phyloP scores from a whole-genome alignment of 495 filamentous ascomycete species.

The Copromyces sp. region DNA sequence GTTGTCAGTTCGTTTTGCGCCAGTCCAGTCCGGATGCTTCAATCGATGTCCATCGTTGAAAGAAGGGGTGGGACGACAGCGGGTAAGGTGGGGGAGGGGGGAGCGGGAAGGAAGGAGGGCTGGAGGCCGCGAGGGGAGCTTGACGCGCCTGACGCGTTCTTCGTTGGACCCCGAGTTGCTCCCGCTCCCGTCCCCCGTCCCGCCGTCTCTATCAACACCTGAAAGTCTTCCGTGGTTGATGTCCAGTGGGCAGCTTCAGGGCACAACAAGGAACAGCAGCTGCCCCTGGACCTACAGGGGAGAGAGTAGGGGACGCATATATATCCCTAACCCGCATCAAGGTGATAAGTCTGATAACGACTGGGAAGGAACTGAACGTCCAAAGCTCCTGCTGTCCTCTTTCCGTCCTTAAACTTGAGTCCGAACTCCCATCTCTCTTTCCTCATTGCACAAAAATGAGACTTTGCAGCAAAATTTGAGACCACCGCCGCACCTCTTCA shows the following conservation, averaged over 20 bases:
- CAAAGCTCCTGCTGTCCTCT: not conserved
- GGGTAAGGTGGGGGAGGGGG: not conserved
- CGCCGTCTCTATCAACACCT: not conserved
- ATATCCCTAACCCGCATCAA: not conserved
- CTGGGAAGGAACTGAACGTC: not conserved
- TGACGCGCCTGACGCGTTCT: constrained; percentile 6
- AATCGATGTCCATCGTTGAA: not conserved
- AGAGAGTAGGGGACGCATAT: not conserved
- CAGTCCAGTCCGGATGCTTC: not conserved
- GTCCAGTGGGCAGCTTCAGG: not conserved
- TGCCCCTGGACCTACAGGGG: not conserved
- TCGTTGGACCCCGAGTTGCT: not conserved
- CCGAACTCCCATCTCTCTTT: not conserved
- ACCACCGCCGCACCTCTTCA: not conserved
- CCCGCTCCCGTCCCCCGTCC: not conserved
- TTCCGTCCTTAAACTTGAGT: not conserved
- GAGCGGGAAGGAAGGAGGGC: not conserved
- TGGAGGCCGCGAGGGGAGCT: constrained; percentile 16
- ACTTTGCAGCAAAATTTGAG: not conserved
- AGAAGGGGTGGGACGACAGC: not conserved
- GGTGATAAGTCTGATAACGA: not conserved
- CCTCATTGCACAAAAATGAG: not conserved
- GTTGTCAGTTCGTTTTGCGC: not conserved
- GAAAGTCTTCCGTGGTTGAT: not conserved
- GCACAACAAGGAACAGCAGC: not conserved